phyloP scores from a whole-genome alignment of 768 basidiomycete species.

The Auriscalpium microsporum region DNA sequence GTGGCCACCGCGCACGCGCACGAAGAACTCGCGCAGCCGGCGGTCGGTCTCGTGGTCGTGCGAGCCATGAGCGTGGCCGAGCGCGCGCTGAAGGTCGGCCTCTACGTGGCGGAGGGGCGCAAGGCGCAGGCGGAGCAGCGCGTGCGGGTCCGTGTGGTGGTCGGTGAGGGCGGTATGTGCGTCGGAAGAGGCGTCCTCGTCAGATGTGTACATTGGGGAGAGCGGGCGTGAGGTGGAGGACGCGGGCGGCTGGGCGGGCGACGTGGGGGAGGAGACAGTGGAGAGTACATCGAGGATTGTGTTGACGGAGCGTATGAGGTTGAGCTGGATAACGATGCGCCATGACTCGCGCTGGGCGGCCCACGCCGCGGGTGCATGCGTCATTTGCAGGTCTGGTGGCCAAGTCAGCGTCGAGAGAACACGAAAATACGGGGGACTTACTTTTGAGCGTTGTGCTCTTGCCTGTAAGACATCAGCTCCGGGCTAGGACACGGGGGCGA shows the following conservation, averaged over 20 bases:
- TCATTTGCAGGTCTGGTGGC: constrained; percentile 61
- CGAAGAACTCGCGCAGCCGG: constrained; percentile 14
- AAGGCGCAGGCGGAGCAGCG: constrained; percentile 41
- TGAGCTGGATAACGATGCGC: constrained; percentile 73
- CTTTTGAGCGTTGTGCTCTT: constrained; percentile 35
- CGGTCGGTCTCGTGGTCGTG: constrained; percentile 3
- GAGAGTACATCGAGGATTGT: constrained; percentile 55
- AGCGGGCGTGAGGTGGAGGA: neutral
- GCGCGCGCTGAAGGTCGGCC: constrained; percentile 48
- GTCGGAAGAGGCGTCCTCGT: neutral
- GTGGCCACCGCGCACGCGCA: constrained; percentile 7
- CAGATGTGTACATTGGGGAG: neutral
- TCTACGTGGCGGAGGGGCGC: constrained; percentile 55
- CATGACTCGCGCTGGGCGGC: constrained; percentile 61
- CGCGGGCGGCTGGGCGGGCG: neutral
- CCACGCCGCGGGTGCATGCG: constrained; percentile 56
- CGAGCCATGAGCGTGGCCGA: constrained; percentile 33
- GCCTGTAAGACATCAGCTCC: constrained; percentile 14
- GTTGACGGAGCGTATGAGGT: constrained; percentile 65
- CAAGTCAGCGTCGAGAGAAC: too few relatives aligned
- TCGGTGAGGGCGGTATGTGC: constrained; percentile 5
- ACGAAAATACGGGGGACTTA: constrained; percentile 11
- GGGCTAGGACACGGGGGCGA: neutral
- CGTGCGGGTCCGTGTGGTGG: constrained; percentile 45
- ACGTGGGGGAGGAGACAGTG: constrained; percentile 25